Conservation (phyloP, 1,284 basidiomycete species). For the Microbotryum silenes-acaulis region DNA sequence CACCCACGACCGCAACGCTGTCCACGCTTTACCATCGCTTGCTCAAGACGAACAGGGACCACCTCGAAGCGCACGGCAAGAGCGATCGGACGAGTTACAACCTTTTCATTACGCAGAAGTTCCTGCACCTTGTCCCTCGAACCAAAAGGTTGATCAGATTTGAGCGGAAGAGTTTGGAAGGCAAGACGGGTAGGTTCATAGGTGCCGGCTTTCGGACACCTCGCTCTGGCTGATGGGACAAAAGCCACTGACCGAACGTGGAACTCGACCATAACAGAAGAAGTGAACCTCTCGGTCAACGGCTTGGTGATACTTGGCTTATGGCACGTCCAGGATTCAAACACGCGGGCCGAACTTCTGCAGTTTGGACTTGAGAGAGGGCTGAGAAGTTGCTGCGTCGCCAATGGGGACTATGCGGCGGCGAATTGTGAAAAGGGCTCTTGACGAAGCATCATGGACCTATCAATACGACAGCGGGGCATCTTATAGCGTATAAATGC, state of each 20-base stretch:
- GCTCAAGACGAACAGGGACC: not conserved
- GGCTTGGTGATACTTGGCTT: constrained; percentile 16
- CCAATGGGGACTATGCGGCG: constrained; percentile 10
- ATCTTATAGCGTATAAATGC: no score
- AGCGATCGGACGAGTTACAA: constrained; percentile 15
- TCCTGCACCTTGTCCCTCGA: constrained; percentile 17
- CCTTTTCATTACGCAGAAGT: constrained; percentile 9
- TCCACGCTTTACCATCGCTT: not conserved
- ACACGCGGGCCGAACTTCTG: constrained; percentile 1
- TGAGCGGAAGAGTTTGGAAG: not conserved
- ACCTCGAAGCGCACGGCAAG: not conserved
- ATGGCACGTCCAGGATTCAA: constrained; percentile 7
- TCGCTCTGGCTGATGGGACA: not conserved
- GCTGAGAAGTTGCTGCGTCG: constrained; percentile 7
- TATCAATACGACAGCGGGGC: no score
- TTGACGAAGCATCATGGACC: no score
- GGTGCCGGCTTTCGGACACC: not conserved
- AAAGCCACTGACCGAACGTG: not conserved
- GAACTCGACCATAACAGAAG: not conserved
- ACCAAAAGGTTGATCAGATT: constrained; percentile 5
- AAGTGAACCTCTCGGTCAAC: constrained; percentile 10
- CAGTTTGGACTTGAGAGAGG: constrained; percentile 3
- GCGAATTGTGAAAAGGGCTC: no score
- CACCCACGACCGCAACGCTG: not conserved
- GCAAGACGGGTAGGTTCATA: not conserved